A percentile compares a stretch with the other conserved stretches of the same genome.
Conservation (phyloP, 192 early-diverging fungal species). For the Umbelopsis sp. region DNA sequence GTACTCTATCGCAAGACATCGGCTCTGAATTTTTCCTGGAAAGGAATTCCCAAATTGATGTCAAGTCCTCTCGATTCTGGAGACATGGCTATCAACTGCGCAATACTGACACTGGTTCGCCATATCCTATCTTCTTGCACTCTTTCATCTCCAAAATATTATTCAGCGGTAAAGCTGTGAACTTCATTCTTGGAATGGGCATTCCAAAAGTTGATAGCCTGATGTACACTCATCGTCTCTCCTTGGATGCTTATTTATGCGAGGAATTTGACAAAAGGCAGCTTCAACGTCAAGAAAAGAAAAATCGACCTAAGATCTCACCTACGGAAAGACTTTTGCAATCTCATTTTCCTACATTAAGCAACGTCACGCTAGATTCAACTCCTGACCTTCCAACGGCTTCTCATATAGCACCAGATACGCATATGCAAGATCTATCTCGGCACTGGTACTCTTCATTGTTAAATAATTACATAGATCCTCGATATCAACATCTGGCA, state of each 20-base stretch:
- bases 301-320: not conserved
- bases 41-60: not conserved
- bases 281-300: not conserved
- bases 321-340: slow-evolving; percentile 1
- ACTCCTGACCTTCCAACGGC: not conserved
- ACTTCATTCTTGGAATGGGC: slow-evolving; percentile 22
- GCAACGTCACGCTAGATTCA: not conserved
- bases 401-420: slow-evolving; percentile 1
- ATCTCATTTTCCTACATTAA: not conserved
- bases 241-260: not conserved
- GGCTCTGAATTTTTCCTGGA: slow-evolving; percentile 39
- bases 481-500: slow-evolving; percentile 33
- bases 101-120: not conserved
- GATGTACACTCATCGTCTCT: not conserved
- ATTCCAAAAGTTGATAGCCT: not conserved
- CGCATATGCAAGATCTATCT: slow-evolving; percentile 15
- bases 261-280: not conserved
- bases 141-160: slow-evolving; percentile 22
- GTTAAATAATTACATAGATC: slow-evolving; percentile 35
- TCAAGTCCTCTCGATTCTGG: slow-evolving; percentile 34
- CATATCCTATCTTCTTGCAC: slow-evolving; percentile 25
- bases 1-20: slow-evolving; percentile 32
- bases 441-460: slow-evolving; percentile 3
- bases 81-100: slow-evolving; percentile 31
- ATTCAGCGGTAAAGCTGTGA: slow-evolving; percentile 34